These are phyloP conservation scores for Takashimella koratensis DNA, from an alignment of 1,284 basidiomycete species.

Conservation along the genomic window DNA sequence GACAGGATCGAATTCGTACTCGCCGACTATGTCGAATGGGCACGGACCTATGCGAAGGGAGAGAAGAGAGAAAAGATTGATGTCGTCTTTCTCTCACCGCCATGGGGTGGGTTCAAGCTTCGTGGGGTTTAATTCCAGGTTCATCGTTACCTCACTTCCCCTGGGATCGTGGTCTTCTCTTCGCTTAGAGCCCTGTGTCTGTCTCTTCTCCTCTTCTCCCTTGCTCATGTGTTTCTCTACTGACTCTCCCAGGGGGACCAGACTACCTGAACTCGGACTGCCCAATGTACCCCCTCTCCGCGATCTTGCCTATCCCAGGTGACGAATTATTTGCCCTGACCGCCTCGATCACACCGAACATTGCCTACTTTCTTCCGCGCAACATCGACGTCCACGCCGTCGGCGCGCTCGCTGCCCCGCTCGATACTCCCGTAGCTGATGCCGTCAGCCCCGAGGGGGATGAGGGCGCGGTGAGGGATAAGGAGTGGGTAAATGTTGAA, in stretches of 20 bases:
- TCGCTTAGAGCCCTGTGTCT: no score
- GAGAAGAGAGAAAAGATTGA: conserved; percentile 58
- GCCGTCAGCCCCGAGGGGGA: conserved; percentile 4
- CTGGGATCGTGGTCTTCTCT: no score
- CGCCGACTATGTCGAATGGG: conserved; percentile 80
- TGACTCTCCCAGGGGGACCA: conserved; percentile 11
- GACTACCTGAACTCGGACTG: conserved; percentile 31
- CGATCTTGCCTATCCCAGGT: conserved; percentile 75
- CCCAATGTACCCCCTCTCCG: conserved; percentile 64
- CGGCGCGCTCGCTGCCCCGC: conserved; percentile 52
- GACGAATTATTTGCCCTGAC: conserved; percentile 72
- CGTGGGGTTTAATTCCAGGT: conserved; percentile 49
- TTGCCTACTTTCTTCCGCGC: conserved; percentile 86
- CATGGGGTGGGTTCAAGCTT: conserved; percentile 79
- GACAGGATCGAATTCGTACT: conserved; percentile 91
- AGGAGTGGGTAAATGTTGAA: conserved; percentile 51
- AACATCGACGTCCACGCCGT: conserved; percentile 76
- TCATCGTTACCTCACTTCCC: no score
- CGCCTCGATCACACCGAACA: conserved; percentile 63
- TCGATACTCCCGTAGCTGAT: conserved; percentile 3
- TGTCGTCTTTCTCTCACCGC: conserved; percentile 85
- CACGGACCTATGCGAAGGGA: conserved; percentile 56
- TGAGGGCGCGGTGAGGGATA: conserved; percentile 9
- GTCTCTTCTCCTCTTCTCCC: no score
- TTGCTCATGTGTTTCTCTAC: background rate